Conservation (phyloP, 208 protist genomes). For the Leishmania aethiopica region DNA sequence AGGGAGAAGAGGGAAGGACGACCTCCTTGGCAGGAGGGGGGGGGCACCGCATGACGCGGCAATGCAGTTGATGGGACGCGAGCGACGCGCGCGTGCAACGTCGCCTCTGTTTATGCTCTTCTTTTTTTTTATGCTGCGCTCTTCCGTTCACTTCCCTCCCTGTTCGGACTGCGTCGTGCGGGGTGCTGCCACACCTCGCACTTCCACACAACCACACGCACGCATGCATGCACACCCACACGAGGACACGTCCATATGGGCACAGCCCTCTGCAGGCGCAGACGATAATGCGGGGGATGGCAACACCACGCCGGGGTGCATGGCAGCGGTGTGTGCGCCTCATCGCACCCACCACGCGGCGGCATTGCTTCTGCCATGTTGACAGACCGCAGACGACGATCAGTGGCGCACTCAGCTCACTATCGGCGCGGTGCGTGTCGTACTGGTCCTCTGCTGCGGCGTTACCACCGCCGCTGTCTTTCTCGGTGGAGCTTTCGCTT, state of each 20-base stretch:
- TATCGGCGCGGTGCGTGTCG: not conserved
- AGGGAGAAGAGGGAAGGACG: not conserved
- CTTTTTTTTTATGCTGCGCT: not conserved
- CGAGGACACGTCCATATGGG: not conserved
- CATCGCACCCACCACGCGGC: not conserved
- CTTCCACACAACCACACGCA: not conserved
- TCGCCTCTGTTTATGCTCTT: not conserved
- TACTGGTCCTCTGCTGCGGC: not conserved
- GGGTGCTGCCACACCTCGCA: not conserved
- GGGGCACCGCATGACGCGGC: not conserved
- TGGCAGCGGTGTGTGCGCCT: not conserved
- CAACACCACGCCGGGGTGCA: not conserved
- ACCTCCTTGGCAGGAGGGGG: not conserved
- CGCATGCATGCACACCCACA: not conserved
- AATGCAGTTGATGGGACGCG: not conserved
- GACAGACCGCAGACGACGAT: not conserved
- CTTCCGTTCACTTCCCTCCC: not conserved
- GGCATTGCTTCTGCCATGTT: not conserved
- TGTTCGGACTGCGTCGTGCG: not conserved
- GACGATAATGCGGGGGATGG: not conserved
- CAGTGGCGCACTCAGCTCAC: not conserved
- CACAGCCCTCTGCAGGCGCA: not conserved
- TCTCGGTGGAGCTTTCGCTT: slow-evolving; percentile 24
- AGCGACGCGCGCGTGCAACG: not conserved
- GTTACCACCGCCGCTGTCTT: slow-evolving; percentile 1